Conservation (phyloP, 2,329 filamentous ascomycete species). For the Dactylellina sp. region DNA sequence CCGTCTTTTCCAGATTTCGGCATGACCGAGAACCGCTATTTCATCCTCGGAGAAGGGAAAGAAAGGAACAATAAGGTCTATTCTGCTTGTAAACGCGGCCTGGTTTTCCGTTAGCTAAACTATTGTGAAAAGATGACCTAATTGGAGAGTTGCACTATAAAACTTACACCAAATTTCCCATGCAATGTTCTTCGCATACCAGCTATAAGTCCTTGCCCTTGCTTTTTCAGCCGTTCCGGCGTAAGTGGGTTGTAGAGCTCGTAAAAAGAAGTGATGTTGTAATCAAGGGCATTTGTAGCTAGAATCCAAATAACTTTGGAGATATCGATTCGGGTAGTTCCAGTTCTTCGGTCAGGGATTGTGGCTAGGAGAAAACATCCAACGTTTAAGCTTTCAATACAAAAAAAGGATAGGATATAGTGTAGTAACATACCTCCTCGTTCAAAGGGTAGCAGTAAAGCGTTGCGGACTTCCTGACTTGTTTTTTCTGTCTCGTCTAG, state of each 20-base stretch:
- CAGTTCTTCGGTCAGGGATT: conserved; percentile 5
- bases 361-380: conserved; percentile 52
- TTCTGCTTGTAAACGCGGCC: conserved; percentile 65
- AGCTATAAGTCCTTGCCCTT: conserved; percentile 58
- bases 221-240: conserved; percentile 57
- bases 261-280: conserved; percentile 64
- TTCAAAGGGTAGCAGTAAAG: conserved; percentile 66
- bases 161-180: conserved; percentile 58
- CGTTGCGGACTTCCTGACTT: conserved; percentile 63
- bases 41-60: conserved; percentile 64
- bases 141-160: neutral
- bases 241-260: conserved; percentile 58
- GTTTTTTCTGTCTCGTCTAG: conserved; percentile 70
- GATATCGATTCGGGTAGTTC: conserved; percentile 63
- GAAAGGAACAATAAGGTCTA: conserved; percentile 65
- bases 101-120: conserved; percentile 46
- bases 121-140: neutral
- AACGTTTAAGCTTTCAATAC: conserved; percentile 48
- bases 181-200: conserved; percentile 60
- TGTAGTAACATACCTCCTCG: conserved; percentile 44
- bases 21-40: conserved; percentile 65
- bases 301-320: conserved; percentile 68
- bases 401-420: neutral
- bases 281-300: conserved; percentile 66
- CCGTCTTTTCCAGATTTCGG: conserved; percentile 14